phyloP scores from a whole-genome alignment of 257 asterid genomes.

The Apocynum venetum region DNA sequence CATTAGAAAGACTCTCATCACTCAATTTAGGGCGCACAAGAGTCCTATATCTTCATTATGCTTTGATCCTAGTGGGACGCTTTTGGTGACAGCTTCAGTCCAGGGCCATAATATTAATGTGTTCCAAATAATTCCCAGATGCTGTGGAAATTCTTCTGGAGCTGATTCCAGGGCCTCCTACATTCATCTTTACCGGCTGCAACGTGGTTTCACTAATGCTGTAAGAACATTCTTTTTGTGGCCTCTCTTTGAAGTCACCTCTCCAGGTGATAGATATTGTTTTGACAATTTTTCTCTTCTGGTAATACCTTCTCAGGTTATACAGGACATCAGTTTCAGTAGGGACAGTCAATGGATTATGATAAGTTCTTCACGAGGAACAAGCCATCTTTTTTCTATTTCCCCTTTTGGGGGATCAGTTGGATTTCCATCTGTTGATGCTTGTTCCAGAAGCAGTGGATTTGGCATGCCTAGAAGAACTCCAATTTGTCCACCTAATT shows the following conservation, averaged over 20 bases:
- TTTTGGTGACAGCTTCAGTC: constrained; percentile 82
- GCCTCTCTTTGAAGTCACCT: constrained; percentile 7
- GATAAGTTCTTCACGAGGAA: constrained; percentile 70
- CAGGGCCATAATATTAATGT: constrained; percentile 92
- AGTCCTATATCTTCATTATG: constrained; percentile 62
- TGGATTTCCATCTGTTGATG: constrained; percentile 25
- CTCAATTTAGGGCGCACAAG: constrained; percentile 89
- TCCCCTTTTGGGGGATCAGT: constrained; percentile 54
- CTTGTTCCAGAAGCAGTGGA: constrained; percentile 33
- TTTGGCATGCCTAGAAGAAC: constrained; percentile 25
- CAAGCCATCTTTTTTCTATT: constrained; percentile 81
- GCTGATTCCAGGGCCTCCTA: constrained; percentile 44
- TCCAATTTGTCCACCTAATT: constrained; percentile 31
- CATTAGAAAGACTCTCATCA: constrained; percentile 56
- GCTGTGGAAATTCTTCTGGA: constrained; percentile 19
- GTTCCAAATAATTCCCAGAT: constrained; percentile 58
- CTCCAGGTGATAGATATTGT: not conserved
- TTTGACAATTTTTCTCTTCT: constrained; percentile 9
- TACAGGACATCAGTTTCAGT: constrained; percentile 91
- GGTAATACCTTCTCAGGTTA: constrained; percentile 49
- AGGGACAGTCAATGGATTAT: constrained; percentile 64
- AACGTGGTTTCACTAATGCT: constrained; percentile 90
- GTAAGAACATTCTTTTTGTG: constrained; percentile 37
- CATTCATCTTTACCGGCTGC: constrained; percentile 73
- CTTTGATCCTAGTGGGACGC: constrained; percentile 47